phyloP scores from a whole-genome alignment of 192 early-diverging fungal genomes.

The Chytriomyces sp. region DNA sequence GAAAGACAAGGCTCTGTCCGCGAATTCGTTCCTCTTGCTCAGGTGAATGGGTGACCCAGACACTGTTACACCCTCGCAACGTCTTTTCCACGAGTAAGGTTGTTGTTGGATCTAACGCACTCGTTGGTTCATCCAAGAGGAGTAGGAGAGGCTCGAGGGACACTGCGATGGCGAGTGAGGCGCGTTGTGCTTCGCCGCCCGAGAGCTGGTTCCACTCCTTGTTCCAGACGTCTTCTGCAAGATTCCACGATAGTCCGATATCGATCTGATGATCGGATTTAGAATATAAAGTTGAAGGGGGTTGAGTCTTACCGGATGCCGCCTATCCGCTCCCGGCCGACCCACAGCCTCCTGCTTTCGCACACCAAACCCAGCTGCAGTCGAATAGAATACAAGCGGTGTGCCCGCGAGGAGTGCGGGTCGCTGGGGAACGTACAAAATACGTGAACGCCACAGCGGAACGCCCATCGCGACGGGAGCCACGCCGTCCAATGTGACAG shows the following conservation, averaged over 20 bases:
- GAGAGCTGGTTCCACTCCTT: constrained; percentile 77
- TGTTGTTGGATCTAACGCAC: constrained; percentile 76
- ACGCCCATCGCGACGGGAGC: constrained; percentile 43
- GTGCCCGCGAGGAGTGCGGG: constrained; percentile 72
- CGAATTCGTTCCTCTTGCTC: constrained; percentile 33
- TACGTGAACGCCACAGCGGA: constrained; percentile 71
- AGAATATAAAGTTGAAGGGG: no score
- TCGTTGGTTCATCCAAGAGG: constrained; percentile 86
- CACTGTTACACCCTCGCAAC: constrained; percentile 62
- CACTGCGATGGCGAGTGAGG: constrained; percentile 77
- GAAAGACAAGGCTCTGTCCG: not conserved
- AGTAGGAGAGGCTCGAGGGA: constrained; percentile 74
- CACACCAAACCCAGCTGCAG: no score
- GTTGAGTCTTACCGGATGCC: no score
- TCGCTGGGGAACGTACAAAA: constrained; percentile 88
- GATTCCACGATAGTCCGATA: constrained; percentile 65
- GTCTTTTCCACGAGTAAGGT: constrained; percentile 72
- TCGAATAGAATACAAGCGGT: constrained; percentile 40
- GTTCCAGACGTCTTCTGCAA: constrained; percentile 69
- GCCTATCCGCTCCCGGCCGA: no score
- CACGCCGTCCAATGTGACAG: constrained; percentile 51
- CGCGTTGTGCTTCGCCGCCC: constrained; percentile 85
- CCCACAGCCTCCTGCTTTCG: no score
- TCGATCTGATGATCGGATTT: no score
- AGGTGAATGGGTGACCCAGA: constrained; percentile 71